Base-by-base conservation (phyloP, 1,284 basidiomycete species). In the Fistulina hepatica region DNA sequence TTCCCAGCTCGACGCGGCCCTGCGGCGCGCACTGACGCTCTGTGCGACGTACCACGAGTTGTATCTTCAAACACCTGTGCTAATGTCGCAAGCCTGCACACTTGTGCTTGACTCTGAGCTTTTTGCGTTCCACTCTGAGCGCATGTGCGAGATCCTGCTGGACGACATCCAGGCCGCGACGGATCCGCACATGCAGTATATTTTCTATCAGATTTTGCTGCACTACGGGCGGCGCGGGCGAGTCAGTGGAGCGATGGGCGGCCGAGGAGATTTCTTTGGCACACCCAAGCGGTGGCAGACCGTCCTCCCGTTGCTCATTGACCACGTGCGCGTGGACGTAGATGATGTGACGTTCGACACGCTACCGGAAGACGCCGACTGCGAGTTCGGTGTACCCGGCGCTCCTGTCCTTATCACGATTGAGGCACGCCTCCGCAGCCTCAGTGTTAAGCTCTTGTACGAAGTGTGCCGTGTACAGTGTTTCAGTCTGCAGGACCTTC, bases 391-490 rank as follows among this genome's bases (percentile, higher is more conserved):
- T 36, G 48, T 64, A 47, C 47, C 58, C 11, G 60, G 61, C 17
- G 65, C 75, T 5, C 69, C 66, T 2, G 64, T 76, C 15, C 80
- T n/a, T 9, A n/a, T 25, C 9, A 9, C 83, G 3, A 89, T 92
- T 44, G 89, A 92, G 56, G 80, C 76, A 12, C 82, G 83, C 48
- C 58, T 93, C 23, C 66, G 83, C 46, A 63, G 76, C 40, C 65
- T 91, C 21, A 73, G 81, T 12, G 73, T 90, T 3, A 68, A 69
- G 42, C 59, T 95, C 26, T 65, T 97, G 42, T 97, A 94, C 52
- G 90, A 97, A 58, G 81, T 94, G 6, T 92, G 86, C 55, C 69
- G 89, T 32, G 82, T 93, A 36, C 89, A 93, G 56, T 89, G 84
- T 49, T 60, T 94, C 39, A 75, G 76, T 7, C 53, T 73, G 20